Percentiles rank a stretch among this genome's conserved stretches.
Conservation (phyloP, 2,329 filamentous ascomycete species). For the Xylariaceae sp. region DNA sequence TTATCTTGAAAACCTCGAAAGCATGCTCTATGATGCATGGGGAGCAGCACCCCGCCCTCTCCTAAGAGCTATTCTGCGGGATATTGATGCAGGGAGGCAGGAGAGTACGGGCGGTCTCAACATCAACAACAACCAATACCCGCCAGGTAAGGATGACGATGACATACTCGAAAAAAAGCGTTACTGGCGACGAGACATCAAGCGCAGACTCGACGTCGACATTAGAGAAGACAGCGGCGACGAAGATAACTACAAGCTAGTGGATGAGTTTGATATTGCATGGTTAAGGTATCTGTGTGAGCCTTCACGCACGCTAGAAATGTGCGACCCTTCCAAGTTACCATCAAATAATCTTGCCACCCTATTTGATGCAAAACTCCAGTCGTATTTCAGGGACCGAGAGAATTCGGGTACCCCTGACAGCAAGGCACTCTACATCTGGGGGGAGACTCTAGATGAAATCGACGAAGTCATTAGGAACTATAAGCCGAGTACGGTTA, state of each 20-base stretch:
- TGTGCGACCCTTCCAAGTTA: constrained; percentile 37
- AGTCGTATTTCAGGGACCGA: constrained; percentile 34
- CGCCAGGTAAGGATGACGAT: constrained; percentile 10
- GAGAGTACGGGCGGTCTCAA: constrained; percentile 11
- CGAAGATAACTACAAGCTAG: constrained; percentile 23
- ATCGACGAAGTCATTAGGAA: neutral
- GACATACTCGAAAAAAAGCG: constrained; percentile 16
- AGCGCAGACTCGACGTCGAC: constrained; percentile 25
- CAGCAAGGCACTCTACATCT: constrained; percentile 15
- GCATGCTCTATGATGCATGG: constrained; percentile 27
- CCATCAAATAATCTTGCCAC: constrained; percentile 36
- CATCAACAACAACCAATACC: neutral
- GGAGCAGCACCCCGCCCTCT: constrained; percentile 36
- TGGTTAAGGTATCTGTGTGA: constrained; percentile 40
- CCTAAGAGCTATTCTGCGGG: constrained; percentile 37
- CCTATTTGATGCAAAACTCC: constrained; percentile 41
- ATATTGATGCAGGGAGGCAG: constrained; percentile 36
- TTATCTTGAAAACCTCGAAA: constrained; percentile 37
- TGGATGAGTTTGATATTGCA: constrained; percentile 37
- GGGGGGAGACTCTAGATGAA: constrained; percentile 15
- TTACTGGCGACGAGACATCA: constrained; percentile 34
- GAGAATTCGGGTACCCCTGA: constrained; percentile 18
- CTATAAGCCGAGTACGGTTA: constrained; percentile 23
- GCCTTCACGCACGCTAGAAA: constrained; percentile 38
- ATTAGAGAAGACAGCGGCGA: constrained; percentile 10